Base-by-base conservation (phyloP, 805 yeast genomes). In the Wickerhamiella siamensis region DNA sequence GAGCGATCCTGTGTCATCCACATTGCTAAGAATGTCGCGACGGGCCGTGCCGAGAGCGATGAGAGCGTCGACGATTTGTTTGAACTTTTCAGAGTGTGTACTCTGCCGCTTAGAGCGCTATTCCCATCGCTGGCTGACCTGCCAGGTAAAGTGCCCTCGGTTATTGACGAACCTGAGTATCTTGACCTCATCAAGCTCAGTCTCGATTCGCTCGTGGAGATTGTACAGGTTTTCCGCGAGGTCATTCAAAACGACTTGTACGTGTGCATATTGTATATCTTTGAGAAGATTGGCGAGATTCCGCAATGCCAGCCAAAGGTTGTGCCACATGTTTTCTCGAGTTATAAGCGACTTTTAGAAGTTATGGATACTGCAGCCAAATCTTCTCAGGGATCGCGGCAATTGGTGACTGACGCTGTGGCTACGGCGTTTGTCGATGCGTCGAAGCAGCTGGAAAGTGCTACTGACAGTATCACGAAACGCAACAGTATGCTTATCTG, bases 1-100 rank as follows among this genome's bases (percentile, higher is more conserved):
- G 77, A 77, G 45, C 74, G 72, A 38, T 38, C 56, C 2, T 53
- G 64, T 0, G 55, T 77, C 6, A 60, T 76, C 22, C 75, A 74
- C n/a, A 71, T 83, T 21, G 74, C 79, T 15, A 61, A 70, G 22
- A 70, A 69, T 38, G 62, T 80, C 20, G 77, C 79, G 40, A 55
- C 66, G 31, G 60, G 67, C 15, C 70, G 69, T 49, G 62, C 69
- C 21, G 62, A 45, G 41, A 49, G 42, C 21, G 74, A 70, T 8
- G 67, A 65, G 22, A 78, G 76, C 40, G 77, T 82, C 42, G 94
- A 83, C 51, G 83, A 82, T 52, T 61, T 84, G 35, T 83, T 88
- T 57, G 96, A 88, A 55, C 64, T 87, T 20, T 60, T 86, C 39
- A 67, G 95, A 47, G 69, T 86, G 4, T 71, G 74, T 15, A 66